These are phyloP conservation scores for Coemansia sp. DNA, from an alignment of 192 early-diverging fungal species.

Conservation along the genomic window DNA sequence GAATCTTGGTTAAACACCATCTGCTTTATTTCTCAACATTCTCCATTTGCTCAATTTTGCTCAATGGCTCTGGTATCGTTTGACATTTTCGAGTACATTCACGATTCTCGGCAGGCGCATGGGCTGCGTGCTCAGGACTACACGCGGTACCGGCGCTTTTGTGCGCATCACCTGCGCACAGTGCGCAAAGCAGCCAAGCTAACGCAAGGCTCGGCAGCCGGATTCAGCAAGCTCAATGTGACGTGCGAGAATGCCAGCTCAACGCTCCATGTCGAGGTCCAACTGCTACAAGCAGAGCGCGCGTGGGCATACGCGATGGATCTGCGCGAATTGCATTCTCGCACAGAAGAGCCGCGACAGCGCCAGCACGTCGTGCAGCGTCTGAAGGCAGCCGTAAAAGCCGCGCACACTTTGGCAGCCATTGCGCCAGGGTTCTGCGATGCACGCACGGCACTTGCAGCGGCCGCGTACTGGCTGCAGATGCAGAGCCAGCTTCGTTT, in stretches of 20 bases:
- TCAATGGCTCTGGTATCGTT: conserved; percentile 18
- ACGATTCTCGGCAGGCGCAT: conserved; percentile 36
- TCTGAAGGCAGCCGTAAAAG: conserved; percentile 32
- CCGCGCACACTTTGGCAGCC: conserved; percentile 22
- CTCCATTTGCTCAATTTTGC: background rate
- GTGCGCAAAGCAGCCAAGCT: conserved; percentile 41
- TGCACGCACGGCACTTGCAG: conserved; percentile 24
- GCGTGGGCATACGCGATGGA: conserved; percentile 53
- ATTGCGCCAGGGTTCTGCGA: conserved; percentile 17
- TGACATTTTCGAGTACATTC: conserved; percentile 41
- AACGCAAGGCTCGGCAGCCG: conserved; percentile 26
- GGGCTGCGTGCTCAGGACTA: conserved; percentile 44
- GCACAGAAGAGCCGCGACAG: conserved; percentile 51
- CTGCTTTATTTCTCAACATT: background rate
- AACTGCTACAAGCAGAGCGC: conserved; percentile 43
- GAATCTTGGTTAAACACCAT: background rate
- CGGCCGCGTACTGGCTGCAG: conserved; percentile 41
- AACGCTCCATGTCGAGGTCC: conserved; percentile 34
- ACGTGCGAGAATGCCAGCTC: conserved; percentile 17
- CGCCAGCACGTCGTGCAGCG: conserved; percentile 42
- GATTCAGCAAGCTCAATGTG: conserved; percentile 22
- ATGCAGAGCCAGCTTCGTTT: conserved; percentile 36
- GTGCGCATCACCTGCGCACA: conserved; percentile 34
- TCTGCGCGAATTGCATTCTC: conserved; percentile 41
- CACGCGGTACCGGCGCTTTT: conserved; percentile 44